These are phyloP conservation scores for Sugiyamaella grinbergsii DNA, from an alignment of 1,139 yeast genomes.

Conservation along the genomic window DNA sequence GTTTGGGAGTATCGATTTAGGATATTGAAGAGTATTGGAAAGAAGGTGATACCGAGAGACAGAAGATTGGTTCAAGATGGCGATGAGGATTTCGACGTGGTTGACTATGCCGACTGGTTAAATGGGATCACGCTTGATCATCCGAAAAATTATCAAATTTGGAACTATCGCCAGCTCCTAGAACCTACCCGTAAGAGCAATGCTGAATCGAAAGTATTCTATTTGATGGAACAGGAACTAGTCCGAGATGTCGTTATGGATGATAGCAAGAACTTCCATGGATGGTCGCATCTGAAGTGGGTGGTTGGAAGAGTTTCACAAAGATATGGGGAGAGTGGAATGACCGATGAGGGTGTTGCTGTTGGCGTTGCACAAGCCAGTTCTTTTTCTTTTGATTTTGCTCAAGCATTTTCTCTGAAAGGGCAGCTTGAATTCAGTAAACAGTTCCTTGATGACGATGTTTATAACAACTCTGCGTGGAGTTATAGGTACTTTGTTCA, in stretches of 20 bases:
- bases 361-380: neutral
- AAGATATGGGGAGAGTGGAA: slow-evolving; percentile 6
- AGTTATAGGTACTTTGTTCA: slow-evolving; percentile 69
- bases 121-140: slow-evolving; percentile 72
- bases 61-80: slow-evolving; percentile 36
- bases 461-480: slow-evolving; percentile 95
- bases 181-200: slow-evolving; percentile 13
- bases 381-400: slow-evolving; percentile 42
- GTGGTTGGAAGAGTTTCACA: slow-evolving; percentile 5
- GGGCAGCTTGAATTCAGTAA: slow-evolving; percentile 59
- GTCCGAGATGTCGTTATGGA: slow-evolving; percentile 66
- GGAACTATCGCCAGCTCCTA: slow-evolving; percentile 78
- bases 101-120: slow-evolving; percentile 60
- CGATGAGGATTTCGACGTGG: slow-evolving; percentile 35
- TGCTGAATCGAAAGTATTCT: slow-evolving; percentile 33
- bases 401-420: slow-evolving; percentile 30
- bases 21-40: slow-evolving; percentile 49
- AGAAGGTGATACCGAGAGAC: slow-evolving; percentile 36
- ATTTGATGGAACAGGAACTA: slow-evolving; percentile 62
- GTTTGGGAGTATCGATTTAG: slow-evolving; percentile 79
- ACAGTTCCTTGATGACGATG: slow-evolving; percentile 58
- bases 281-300: slow-evolving; percentile 93
- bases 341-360: neutral
- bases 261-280: slow-evolving; percentile 91
- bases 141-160: slow-evolving; percentile 91